Evolutionary conservation across 495 filamentous ascomycete species (phyloP).

Genomic region (Pyrenula massariospora): DNA sequence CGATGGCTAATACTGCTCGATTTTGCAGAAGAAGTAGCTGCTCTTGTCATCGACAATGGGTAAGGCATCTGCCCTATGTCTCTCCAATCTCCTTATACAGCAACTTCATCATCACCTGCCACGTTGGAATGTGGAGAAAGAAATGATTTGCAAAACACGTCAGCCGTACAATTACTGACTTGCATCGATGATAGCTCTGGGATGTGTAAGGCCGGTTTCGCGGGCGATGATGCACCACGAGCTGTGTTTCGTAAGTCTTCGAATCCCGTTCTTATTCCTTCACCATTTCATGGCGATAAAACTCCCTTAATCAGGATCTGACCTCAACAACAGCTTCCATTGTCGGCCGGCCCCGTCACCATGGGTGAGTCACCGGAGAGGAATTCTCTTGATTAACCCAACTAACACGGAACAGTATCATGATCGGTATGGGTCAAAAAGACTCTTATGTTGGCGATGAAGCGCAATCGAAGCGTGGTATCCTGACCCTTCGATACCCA

Average conservation of each 20-base stretch:
- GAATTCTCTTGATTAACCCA: constrained; percentile 6
- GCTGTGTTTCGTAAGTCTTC: constrained; percentile 97
- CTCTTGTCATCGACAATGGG: constrained; percentile 99
- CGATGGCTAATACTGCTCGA: constrained; percentile 39
- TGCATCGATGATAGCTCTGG: constrained; percentile 60
- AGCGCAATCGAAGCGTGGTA: constrained; percentile 99
- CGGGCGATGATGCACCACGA: constrained; percentile 99
- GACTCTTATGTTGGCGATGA: constrained; percentile 99
- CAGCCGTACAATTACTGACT: not conserved
- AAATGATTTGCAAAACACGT: constrained; percentile 8
- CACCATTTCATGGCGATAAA: not conserved
- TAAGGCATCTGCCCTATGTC: constrained; percentile 47
- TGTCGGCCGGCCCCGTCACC: constrained; percentile 97
- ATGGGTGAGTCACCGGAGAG: constrained; percentile 66
- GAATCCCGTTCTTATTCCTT: constrained; percentile 1
- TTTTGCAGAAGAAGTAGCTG: constrained; percentile 92
- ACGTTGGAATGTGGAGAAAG: too few species aligned
- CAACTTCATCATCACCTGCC: too few species aligned
- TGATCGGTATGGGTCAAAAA: constrained; percentile 99
- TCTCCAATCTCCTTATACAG: too few species aligned
- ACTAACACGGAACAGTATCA: constrained; percentile 57
- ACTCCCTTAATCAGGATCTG: constrained; percentile 17
- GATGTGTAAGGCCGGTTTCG: constrained; percentile 99
- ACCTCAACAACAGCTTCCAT: constrained; percentile 65
- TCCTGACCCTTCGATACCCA: constrained; percentile 96